These are phyloP conservation scores for Cercospora nicotianae DNA, from an alignment of 2,329 filamentous ascomycete species.

Conservation along the genomic window DNA sequence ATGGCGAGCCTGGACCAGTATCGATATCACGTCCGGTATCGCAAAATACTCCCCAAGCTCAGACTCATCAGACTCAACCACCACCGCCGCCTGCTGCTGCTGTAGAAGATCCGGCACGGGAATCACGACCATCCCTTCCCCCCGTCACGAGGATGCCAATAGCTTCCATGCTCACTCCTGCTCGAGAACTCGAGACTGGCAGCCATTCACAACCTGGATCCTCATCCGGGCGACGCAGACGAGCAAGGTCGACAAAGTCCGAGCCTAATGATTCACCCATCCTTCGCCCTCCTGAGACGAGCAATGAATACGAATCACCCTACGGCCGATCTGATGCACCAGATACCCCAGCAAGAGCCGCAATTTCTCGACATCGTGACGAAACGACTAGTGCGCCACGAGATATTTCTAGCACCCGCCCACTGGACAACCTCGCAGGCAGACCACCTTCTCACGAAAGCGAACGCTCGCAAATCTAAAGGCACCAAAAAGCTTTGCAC, in stretches of 20 bases:
- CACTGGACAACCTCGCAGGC: conserved; percentile 12
- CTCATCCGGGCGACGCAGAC: conserved; percentile 37
- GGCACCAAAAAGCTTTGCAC: not conserved
- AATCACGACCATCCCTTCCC: conserved; percentile 14
- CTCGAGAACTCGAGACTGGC: conserved; percentile 29
- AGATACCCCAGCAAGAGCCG: conserved; percentile 32
- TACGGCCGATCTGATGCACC: conserved; percentile 28
- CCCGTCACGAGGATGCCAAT: conserved; percentile 38
- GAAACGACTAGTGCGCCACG: conserved; percentile 17
- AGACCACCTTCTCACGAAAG: not conserved
- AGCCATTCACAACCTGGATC: conserved; percentile 33
- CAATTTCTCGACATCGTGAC: conserved; percentile 33
- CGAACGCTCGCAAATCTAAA: not conserved
- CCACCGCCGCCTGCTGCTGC: conserved; percentile 8
- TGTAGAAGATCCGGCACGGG: conserved; percentile 25
- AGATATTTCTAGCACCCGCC: conserved; percentile 5
- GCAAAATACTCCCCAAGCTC: conserved; percentile 18
- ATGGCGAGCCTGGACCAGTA: conserved; percentile 43
- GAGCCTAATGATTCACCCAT: conserved; percentile 25
- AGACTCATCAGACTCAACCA: not conserved
- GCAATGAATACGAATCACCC: conserved; percentile 32
- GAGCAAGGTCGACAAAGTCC: conserved; percentile 31
- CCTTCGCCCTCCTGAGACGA: conserved; percentile 6
- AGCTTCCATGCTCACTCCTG: conserved; percentile 38
- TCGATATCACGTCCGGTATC: conserved; percentile 27